Percentiles rank a stretch among this genome's conserved stretches.
Conservation (phyloP, 208 protist species). For the Lotmaria passim region DNA sequence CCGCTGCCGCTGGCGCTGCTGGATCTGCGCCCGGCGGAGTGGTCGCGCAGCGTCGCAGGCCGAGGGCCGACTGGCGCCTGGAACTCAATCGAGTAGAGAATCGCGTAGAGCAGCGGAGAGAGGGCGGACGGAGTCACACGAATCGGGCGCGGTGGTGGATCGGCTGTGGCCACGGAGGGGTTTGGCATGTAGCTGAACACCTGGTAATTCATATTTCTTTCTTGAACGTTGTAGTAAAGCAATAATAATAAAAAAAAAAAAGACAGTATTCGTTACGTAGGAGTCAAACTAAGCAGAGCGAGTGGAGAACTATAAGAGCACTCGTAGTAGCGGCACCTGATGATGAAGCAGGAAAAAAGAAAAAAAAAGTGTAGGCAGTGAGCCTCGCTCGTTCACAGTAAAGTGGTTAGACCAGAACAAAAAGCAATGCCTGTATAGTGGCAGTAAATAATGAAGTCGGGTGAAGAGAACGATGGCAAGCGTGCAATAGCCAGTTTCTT, state of each 20-base stretch:
- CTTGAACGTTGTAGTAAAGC: background rate
- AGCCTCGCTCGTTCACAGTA: too few relatives aligned
- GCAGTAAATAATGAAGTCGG: too few relatives aligned
- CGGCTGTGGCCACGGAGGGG: slow-evolving; percentile 4
- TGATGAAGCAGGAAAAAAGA: too few relatives aligned
- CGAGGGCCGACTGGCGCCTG: slow-evolving; percentile 55
- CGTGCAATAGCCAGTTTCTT: too few relatives aligned
- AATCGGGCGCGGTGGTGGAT: slow-evolving; percentile 36
- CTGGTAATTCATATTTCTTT: slow-evolving; percentile 43
- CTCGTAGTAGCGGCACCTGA: too few relatives aligned
- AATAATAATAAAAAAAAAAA: background rate
- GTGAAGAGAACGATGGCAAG: too few relatives aligned
- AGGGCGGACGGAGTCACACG: slow-evolving; percentile 70
- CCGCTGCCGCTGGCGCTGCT: background rate
- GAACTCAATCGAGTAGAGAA: slow-evolving; percentile 80
- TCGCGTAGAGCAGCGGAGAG: slow-evolving; percentile 63
- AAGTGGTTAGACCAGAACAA: too few relatives aligned
- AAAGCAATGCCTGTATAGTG: too few relatives aligned
- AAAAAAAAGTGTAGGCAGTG: too few relatives aligned
- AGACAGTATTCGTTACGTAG: background rate
- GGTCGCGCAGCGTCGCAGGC: slow-evolving; percentile 24
- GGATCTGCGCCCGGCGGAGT: slow-evolving; percentile 1
- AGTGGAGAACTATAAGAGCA: too few relatives aligned
- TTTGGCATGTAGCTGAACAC: slow-evolving; percentile 39
- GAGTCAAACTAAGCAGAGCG: too few relatives aligned